Percentiles rank a stretch among this genome's conserved stretches.
phyloP scores from a whole-genome alignment of 176 grass and related monocot genomes.

The Sorghum bicolor region DNA sequence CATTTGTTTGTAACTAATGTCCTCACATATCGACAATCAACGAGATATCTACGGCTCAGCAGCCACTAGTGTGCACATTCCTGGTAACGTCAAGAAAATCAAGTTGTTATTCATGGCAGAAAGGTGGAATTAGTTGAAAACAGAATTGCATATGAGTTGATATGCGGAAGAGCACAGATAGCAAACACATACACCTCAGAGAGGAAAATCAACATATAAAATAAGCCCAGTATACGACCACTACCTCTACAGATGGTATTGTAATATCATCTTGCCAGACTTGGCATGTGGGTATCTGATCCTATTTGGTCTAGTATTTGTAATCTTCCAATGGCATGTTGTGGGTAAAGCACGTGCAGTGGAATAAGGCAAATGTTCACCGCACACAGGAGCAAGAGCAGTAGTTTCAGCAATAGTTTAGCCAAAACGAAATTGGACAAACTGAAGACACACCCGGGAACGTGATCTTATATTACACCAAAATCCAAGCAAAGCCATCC shows the following conservation, averaged over 20 bases:
- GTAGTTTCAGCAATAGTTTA: neutral
- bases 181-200: neutral
- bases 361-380: neutral
- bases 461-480: neutral
- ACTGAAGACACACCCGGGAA: neutral
- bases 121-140: neutral
- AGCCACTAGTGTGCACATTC: neutral
- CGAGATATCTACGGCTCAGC: neutral
- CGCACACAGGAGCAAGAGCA: neutral
- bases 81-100: neutral
- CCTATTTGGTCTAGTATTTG: neutral
- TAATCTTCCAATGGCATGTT: neutral
- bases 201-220: neutral
- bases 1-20: neutral
- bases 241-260: slow-evolving; percentile 5
- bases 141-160: neutral
- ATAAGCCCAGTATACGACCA: slow-evolving; percentile 3
- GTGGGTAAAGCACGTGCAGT: neutral
- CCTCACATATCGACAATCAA: slow-evolving; percentile 5
- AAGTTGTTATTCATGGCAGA: neutral
- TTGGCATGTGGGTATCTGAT: neutral
- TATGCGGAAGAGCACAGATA: neutral
- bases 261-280: neutral
- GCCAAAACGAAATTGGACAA: neutral
- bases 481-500: neutral